Percentiles rank a stretch among this genome's conserved stretches.
Conservation (phyloP, 169 alveolate species). For the Pseudocohnilembus persalinus region DNA sequence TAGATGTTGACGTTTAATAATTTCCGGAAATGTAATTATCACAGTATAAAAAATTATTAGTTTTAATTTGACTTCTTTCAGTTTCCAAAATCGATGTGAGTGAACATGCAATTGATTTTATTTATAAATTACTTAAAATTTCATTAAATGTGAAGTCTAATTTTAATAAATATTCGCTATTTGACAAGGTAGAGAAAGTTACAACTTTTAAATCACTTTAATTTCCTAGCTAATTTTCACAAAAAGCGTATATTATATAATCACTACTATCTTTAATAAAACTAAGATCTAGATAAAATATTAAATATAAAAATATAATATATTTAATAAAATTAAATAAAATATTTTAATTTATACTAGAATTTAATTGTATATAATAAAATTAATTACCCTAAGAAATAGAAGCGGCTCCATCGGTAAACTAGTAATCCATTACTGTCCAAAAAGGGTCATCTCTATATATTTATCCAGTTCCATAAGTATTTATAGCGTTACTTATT, state of each 20-base stretch:
- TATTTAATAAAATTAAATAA: no score
- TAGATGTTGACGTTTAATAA: no score
- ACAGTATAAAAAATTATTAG: not conserved
- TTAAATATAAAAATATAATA: no score
- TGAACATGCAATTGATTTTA: not conserved
- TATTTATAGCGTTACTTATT: no score
- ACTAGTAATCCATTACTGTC: no score
- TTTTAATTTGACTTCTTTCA: not conserved
- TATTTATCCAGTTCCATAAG: no score
- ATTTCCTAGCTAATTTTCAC: not conserved
- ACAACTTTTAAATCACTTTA: not conserved
- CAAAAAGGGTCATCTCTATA: no score
- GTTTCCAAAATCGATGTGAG: not conserved
- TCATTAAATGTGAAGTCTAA: not conserved
- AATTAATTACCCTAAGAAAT: not conserved
- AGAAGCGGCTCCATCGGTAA: no score
- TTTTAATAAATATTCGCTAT: not conserved
- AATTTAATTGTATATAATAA: not conserved
- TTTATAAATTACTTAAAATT: no score
- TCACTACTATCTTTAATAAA: not conserved
- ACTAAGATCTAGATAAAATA: not conserved
- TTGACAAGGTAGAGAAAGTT: not conserved
- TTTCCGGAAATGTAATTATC: no score
- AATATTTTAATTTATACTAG: no score
- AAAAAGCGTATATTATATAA: not conserved